Evolutionary conservation across 768 basidiomycete species (phyloP).

Genomic region (Melanogaster broomeanus): DNA sequence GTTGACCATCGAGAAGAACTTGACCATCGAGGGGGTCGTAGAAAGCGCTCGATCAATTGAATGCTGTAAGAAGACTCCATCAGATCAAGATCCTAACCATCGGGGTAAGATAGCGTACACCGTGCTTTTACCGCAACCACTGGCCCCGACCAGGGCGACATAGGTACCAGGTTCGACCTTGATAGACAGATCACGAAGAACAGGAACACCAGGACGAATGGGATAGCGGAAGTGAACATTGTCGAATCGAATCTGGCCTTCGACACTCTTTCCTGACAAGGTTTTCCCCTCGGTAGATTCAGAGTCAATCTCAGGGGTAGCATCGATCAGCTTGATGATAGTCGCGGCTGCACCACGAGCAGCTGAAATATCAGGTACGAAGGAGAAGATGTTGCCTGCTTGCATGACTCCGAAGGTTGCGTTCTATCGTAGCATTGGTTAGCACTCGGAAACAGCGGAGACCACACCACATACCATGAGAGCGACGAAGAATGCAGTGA

Average conservation of each 20-base stretch:
- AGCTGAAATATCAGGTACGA: constrained; percentile 87
- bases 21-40: constrained; percentile 78
- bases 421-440: constrained; percentile 40
- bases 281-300: constrained; percentile 65
- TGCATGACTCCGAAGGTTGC: constrained; percentile 82
- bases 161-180: constrained; percentile 76
- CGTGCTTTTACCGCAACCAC: constrained; percentile 84
- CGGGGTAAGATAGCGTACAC: constrained; percentile 47
- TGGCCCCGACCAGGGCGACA: constrained; percentile 80
- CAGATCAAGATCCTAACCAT: neutral
- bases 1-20: constrained; percentile 72
- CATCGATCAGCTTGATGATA: constrained; percentile 77
- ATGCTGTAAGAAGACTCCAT: constrained; percentile 46
- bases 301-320: constrained; percentile 76
- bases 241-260: constrained; percentile 74
- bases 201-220: constrained; percentile 79
- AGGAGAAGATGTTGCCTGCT: constrained; percentile 81
- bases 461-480: constrained; percentile 59
- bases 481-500: constrained; percentile 77
- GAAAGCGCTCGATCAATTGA: constrained; percentile 84
- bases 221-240: constrained; percentile 90
- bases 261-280: constrained; percentile 43
- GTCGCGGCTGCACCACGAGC: constrained; percentile 77
- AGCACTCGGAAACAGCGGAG: neutral
- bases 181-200: constrained; percentile 75